Base-by-base conservation (phyloP, 1,284 basidiomycete species). In the Ustilago xerochloae region DNA sequence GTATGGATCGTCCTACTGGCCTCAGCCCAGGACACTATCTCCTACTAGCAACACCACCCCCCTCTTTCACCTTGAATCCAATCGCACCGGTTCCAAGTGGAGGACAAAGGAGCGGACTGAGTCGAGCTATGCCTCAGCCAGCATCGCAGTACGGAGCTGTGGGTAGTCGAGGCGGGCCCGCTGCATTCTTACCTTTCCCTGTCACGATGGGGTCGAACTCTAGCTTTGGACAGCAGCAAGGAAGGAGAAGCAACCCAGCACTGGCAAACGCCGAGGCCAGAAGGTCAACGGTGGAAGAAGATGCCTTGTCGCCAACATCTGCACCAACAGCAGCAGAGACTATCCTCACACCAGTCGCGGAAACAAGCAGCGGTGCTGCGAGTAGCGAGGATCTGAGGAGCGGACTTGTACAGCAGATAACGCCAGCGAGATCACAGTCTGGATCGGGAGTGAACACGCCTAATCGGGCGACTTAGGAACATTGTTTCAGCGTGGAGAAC, bases 1-100 rank as follows among this genome's bases (percentile, higher is more conserved):
- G 48, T 20, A 68, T 73, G 41, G 70, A 69, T 16, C 46, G 71
- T 3, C 71, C 71, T 0, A 74, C 71, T 0, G 71, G 71, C 2
- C 33, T 75, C 10, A 66, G 63, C 20, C 32, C 67, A n/a, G 72
- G 72, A 2, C 72, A 75, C 24, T 75, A 75, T 18, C 30, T 75
- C 24, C 49, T 75, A 10, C 47, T 75, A 16, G 66, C 72, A 0
- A 67, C 55, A 9, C 59, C 72, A 5, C 65, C 71, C 30, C 67
- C 72, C 3, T 49, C 35, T 3, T 60, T 67, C 33, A 63, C 46
- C 10, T 38, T 67, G 13, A 50, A 55, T 18, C 55, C 69, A 13
- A 47, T 63, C 2, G 30, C 45, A 2, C 39, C 41, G 22, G 33
- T 24, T 2, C 28, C 43, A 16, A 26, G 20, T 35, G 48, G 22